A percentile compares a stretch with the other conserved stretches of the same genome.
phyloP scores from a whole-genome alignment of 192 early-diverging fungal genomes.

The Coemansia sp. region DNA sequence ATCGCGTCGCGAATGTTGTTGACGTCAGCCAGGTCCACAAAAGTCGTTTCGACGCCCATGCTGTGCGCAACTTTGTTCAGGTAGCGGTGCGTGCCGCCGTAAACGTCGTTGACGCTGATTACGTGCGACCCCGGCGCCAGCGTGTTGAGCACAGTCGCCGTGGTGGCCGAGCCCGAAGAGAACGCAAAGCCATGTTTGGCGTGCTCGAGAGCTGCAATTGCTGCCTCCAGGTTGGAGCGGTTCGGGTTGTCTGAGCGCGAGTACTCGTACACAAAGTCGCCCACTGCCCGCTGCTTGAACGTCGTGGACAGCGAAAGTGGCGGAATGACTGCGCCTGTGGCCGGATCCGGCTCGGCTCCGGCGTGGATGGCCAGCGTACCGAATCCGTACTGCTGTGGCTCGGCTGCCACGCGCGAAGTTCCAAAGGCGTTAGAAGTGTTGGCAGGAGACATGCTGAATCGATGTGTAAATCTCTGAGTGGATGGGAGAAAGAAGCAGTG shows the following conservation, averaged over 20 bases:
- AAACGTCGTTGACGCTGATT: conserved; percentile 86
- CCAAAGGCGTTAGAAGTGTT: conserved; percentile 20
- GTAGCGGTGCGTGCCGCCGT: conserved; percentile 88
- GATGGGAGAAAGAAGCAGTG: not conserved
- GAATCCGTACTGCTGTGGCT: conserved; percentile 59
- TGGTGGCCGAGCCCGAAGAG: conserved; percentile 79
- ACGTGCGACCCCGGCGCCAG: conserved; percentile 71
- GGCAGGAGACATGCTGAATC: conserved; percentile 30
- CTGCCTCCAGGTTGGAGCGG: conserved; percentile 71
- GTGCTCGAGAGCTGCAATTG: conserved; percentile 89
- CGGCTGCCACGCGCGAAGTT: conserved; percentile 7
- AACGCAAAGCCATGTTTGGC: conserved; percentile 85
- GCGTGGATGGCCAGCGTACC: conserved; percentile 94
- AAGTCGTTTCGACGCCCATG: conserved; percentile 68
- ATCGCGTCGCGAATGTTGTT: conserved; percentile 63
- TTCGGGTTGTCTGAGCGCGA: conserved; percentile 82
- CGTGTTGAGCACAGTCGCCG: conserved; percentile 75
- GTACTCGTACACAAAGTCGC: conserved; percentile 86
- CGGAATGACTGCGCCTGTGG: conserved; percentile 97
- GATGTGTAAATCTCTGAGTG: not conserved
- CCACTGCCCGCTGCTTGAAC: conserved; percentile 90
- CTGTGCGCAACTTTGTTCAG: conserved; percentile 77
- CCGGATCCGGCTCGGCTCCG: conserved; percentile 83
- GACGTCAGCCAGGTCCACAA: conserved; percentile 74
- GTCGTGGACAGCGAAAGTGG: conserved; percentile 94